These are phyloP conservation scores for Chaetomiaceae sp. DNA, from an alignment of 2,329 filamentous ascomycete species.

Conservation along the genomic window DNA sequence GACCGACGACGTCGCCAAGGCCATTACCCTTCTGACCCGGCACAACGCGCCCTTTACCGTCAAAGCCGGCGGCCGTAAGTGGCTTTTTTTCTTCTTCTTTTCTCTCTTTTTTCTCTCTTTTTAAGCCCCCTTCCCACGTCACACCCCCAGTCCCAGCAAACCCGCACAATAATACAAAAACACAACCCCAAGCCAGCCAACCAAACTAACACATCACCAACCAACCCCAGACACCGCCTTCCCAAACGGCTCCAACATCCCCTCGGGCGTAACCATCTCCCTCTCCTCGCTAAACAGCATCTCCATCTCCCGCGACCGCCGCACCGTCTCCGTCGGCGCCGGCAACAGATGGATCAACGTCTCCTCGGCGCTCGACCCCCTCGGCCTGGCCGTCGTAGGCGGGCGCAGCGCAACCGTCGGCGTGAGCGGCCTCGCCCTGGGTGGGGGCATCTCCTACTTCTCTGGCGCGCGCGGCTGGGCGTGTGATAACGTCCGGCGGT, in stretches of 20 bases:
- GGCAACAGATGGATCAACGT: slow-evolving; percentile 43
- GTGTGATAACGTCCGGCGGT: slow-evolving; percentile 42
- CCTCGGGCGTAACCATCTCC: slow-evolving; percentile 39
- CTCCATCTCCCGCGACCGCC: slow-evolving; percentile 30
- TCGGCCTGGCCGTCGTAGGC: slow-evolving; percentile 38
- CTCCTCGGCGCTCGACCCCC: slow-evolving; percentile 36
- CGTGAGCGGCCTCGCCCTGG: slow-evolving; percentile 41
- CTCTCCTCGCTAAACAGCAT: slow-evolving; percentile 38
- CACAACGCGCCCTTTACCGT: slow-evolving; percentile 39
- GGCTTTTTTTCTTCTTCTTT: too few relatives aligned
- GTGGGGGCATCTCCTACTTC: slow-evolving; percentile 47
- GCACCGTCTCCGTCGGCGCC: slow-evolving; percentile 37
- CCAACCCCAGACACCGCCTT: slow-evolving; percentile 46
- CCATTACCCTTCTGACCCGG: slow-evolving; percentile 23
- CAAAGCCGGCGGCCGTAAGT: slow-evolving; percentile 46
- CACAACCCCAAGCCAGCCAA: too few relatives aligned
- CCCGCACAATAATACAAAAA: too few relatives aligned
- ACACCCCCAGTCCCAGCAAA: too few relatives aligned
- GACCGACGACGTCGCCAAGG: slow-evolving; percentile 28
- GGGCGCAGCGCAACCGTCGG: slow-evolving; percentile 40
- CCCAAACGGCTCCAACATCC: slow-evolving; percentile 39
- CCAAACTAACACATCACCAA: too few relatives aligned
- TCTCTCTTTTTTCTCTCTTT: too few relatives aligned
- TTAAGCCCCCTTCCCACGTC: too few relatives aligned
- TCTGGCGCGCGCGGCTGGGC: slow-evolving; percentile 41